Evolutionary conservation across 164 flowering plant genomes (phyloP).

Genomic region (Stephania japonica): DNA sequence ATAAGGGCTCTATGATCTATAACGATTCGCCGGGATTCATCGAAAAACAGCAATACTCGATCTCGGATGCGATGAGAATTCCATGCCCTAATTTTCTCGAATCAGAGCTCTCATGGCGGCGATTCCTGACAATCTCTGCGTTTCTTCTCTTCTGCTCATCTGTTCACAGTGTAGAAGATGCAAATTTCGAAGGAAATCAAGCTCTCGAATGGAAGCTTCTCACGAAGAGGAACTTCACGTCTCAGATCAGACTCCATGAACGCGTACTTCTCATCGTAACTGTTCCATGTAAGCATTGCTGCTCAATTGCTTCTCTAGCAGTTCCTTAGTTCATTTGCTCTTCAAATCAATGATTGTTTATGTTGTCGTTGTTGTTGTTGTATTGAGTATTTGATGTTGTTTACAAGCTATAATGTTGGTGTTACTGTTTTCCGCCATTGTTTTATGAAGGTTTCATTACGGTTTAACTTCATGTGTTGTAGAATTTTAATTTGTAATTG

Average conservation of each 20-base stretch:
- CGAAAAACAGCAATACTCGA: background rate
- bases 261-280: constrained; percentile 48
- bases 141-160: constrained; percentile 7
- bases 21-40: too few relatives aligned
- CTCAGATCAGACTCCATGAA: constrained; percentile 43
- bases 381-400: background rate
- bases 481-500: too few relatives aligned
- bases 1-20: too few relatives aligned
- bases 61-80: constrained; percentile 6
- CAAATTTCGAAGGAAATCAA: constrained; percentile 8
- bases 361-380: background rate
- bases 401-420: background rate
- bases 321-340: background rate
- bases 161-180: background rate
- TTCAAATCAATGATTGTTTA: background rate
- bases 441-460: background rate
- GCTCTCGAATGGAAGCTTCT: constrained; percentile 44
- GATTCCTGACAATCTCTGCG: constrained; percentile 1
- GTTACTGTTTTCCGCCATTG: background rate
- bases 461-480: background rate
- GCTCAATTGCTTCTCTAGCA: background rate
- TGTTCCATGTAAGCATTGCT: constrained; percentile 46
- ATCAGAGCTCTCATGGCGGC: background rate
- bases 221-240: constrained; percentile 46
- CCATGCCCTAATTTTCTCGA: background rate